Evolutionary conservation across 2,329 filamentous ascomycete species (phyloP).

Genomic region (Didymosphaeria variabile): DNA sequence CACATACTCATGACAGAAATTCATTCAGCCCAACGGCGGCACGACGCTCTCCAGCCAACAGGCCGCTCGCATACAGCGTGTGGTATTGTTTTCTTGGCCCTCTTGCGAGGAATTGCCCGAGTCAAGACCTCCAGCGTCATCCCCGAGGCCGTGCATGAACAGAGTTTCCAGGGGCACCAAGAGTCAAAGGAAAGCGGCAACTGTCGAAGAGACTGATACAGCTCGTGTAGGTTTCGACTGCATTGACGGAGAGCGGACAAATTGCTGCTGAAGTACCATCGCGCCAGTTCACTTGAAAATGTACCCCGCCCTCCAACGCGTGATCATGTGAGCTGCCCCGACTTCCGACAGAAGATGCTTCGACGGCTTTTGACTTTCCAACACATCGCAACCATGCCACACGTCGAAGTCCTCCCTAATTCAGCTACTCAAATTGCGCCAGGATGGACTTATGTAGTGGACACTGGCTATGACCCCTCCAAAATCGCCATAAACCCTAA

Average conservation of each 20-base stretch:
- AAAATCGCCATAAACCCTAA: constrained; percentile 62
- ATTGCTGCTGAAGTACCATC: background rate
- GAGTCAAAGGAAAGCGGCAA: background rate
- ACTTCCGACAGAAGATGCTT: background rate
- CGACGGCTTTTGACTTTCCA: background rate
- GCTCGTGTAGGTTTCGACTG: background rate
- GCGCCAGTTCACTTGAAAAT: background rate
- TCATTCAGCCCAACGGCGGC: constrained; percentile 46
- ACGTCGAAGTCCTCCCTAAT: constrained; percentile 81
- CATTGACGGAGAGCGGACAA: background rate
- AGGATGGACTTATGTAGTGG: constrained; percentile 92
- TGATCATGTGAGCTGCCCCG: constrained; percentile 16
- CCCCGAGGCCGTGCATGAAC: constrained; percentile 58
- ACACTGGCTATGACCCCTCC: constrained; percentile 69
- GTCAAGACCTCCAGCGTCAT: constrained; percentile 56
- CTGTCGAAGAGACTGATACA: background rate
- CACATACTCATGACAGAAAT: background rate
- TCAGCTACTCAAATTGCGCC: constrained; percentile 76
- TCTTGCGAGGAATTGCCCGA: constrained; percentile 58
- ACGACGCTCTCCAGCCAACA: constrained; percentile 54
- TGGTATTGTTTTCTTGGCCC: constrained; percentile 54
- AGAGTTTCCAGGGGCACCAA: background rate
- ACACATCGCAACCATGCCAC: constrained; percentile 60
- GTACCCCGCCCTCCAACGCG: constrained; percentile 16
- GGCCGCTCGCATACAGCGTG: constrained; percentile 53